phyloP scores from a whole-genome alignment of 23 red algal species.

The Gracilaria vermiculophylla region DNA sequence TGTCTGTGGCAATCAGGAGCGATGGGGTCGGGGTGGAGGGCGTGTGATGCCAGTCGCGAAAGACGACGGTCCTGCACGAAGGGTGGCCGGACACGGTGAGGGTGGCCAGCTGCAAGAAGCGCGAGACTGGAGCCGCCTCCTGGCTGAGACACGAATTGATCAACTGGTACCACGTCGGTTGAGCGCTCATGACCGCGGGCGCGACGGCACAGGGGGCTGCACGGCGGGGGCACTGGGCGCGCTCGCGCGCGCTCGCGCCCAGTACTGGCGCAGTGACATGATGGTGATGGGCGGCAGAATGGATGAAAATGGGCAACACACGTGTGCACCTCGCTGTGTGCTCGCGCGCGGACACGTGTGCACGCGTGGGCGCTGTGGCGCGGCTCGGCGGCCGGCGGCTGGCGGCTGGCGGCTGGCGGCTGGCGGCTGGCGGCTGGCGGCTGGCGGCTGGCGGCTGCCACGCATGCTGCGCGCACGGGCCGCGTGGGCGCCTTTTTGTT shows the following conservation, averaged over 20 bases:
- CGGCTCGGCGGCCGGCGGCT: neutral
- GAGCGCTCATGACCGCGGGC: neutral
- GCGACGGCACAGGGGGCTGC: neutral
- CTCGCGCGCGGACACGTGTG: neutral
- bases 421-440: too few relatives aligned
- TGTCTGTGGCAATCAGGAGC: neutral
- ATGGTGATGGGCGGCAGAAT: too few relatives aligned
- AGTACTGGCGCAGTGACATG: too few relatives aligned
- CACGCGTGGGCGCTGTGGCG: neutral
- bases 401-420: too few relatives aligned
- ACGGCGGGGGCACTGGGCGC: too few relatives aligned
- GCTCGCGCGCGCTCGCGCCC: too few relatives aligned
- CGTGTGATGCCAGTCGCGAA: conserved; percentile 30
- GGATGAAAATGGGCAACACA: too few relatives aligned
- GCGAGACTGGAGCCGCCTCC: neutral
- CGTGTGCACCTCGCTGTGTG: too few relatives aligned
- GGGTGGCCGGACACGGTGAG: neutral
- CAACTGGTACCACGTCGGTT: conserved; percentile 5
- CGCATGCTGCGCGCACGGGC: too few relatives aligned
- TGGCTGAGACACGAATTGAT: neutral
- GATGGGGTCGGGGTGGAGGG: neutral
- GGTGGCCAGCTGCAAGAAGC: conserved; percentile 26
- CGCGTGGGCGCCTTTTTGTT: too few relatives aligned
- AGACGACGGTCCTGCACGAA: conserved; percentile 28
- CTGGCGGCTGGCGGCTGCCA: too few relatives aligned